Conservation (phyloP, 2,329 filamentous ascomycete species). For the Pseudophaeomoniella oleicola region DNA sequence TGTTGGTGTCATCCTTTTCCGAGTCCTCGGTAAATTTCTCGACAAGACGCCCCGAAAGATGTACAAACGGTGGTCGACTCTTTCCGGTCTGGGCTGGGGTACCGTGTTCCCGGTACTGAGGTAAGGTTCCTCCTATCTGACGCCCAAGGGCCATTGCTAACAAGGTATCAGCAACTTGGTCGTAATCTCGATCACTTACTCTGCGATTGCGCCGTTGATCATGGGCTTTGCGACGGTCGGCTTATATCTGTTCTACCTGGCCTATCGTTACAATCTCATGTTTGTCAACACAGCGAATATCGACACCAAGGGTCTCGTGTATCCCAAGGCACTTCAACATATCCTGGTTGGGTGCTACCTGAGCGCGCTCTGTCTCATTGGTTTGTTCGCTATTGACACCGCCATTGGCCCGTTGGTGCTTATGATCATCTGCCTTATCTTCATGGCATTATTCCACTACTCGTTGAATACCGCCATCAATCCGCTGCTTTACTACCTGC, state of each 20-base stretch:
- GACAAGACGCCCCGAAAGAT: constrained; percentile 67
- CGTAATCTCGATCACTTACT: constrained; percentile 60
- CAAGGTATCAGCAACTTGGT: constrained; percentile 6
- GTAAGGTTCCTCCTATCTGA: constrained; percentile 30
- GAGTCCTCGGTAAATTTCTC: constrained; percentile 58
- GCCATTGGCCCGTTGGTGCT: constrained; percentile 56
- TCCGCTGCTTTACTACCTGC: constrained; percentile 65
- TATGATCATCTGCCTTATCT: constrained; percentile 62
- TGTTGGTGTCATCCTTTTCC: constrained; percentile 57
- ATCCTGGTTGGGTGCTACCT: constrained; percentile 75
- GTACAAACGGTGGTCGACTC: constrained; percentile 60
- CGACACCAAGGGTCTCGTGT: constrained; percentile 78
- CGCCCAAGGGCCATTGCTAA: constrained; percentile 4
- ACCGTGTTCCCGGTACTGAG: constrained; percentile 69
- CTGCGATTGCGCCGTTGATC: constrained; percentile 73
- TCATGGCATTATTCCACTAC: constrained; percentile 63
- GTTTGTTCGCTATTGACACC: constrained; percentile 54
- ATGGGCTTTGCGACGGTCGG: constrained; percentile 69
- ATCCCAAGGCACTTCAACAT: constrained; percentile 76
- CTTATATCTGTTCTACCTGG: constrained; percentile 67
- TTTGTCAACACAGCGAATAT: constrained; percentile 71
- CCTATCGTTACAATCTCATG: constrained; percentile 81
- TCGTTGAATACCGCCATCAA: constrained; percentile 55
- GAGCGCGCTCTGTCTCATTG: constrained; percentile 67
- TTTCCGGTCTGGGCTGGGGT: constrained; percentile 69